A percentile compares a stretch with the other conserved stretches of the same genome.
phyloP scores from a whole-genome alignment of 345 rosid genomes.

The Ceriops decandra region DNA sequence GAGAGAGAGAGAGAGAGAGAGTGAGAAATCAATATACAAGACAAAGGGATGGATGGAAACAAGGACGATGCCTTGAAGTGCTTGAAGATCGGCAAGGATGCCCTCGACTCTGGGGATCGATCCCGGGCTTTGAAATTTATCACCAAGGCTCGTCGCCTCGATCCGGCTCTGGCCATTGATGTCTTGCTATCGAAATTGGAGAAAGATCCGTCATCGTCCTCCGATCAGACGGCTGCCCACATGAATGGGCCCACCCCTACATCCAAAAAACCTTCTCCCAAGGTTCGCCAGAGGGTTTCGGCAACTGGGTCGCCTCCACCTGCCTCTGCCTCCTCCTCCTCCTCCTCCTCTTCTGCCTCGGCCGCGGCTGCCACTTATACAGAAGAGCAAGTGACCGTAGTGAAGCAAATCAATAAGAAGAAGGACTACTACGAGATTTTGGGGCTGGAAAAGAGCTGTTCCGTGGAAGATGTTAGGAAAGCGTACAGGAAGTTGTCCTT shows the following conservation, averaged over 20 bases:
- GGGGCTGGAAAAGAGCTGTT: slow-evolving; percentile 61
- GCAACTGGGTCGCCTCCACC: slow-evolving; percentile 32
- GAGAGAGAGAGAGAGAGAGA: background rate
- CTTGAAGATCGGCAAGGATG: slow-evolving; percentile 69
- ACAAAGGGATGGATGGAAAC: slow-evolving; percentile 69
- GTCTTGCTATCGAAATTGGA: slow-evolving; percentile 50
- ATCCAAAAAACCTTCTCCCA: slow-evolving; percentile 1
- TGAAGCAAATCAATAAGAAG: slow-evolving; percentile 67
- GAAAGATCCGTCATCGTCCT: slow-evolving; percentile 11
- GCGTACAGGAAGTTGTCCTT: slow-evolving; percentile 80
- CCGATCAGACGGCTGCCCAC: slow-evolving; percentile 15
- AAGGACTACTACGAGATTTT: slow-evolving; percentile 83
- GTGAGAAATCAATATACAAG: background rate
- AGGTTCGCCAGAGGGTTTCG: slow-evolving; percentile 49
- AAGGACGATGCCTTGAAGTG: slow-evolving; percentile 92
- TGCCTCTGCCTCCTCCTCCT: slow-evolving; percentile 6
- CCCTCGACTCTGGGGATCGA: slow-evolving; percentile 68
- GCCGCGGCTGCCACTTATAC: slow-evolving; percentile 37
- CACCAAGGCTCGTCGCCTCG: slow-evolving; percentile 87
- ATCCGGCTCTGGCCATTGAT: slow-evolving; percentile 60
- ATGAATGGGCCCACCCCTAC: slow-evolving; percentile 26
- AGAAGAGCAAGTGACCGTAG: slow-evolving; percentile 70
- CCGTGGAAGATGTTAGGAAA: slow-evolving; percentile 79
- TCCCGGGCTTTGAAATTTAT: slow-evolving; percentile 75
- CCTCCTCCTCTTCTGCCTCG: slow-evolving; percentile 29